Base-by-base conservation (phyloP, 2,329 filamentous ascomycete species). In the Sarocladium oryzae region DNA sequence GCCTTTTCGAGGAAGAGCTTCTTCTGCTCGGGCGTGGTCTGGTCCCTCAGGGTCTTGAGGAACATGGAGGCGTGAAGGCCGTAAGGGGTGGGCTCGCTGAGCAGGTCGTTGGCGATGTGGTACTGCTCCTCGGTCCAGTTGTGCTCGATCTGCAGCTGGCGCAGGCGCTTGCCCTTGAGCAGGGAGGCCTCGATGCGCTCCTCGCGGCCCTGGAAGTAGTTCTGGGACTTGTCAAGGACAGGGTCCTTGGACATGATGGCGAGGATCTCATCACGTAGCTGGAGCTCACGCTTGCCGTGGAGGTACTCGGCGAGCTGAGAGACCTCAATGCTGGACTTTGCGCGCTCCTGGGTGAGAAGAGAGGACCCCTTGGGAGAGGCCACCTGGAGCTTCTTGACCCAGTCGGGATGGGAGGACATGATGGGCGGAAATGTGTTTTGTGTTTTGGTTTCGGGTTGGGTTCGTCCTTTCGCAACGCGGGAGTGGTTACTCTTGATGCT, bases 211-310 rank as follows among this genome's bases (percentile, higher is more conserved):
- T 81, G 76, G 64, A 87, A 88, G 69, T 89, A 88, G 63, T 89
- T 89, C 56, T 86, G 82, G 2, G 82, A 82, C 70, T 90, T 91
- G 68, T 90, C 84, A 58, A 91, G 90, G 52, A 89, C 76, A 50
- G 80, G 78, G 53, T 91, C 85, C 0, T 74, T 65, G 58, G 83
- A 71, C 4, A 91, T 75, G n/a, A 88, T 75, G 45, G 77, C 69
- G 5, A 89, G 69, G 24, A 91, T 75, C 21, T 70, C 71, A 2
- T 77, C 68, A 59, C 84, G 82, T 38, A 78, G 74, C 52, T 83
- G 74, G 10, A 89, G 72, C 4, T 74, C 74, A 53, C 84, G 76
- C 59, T 81, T 80, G 20, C 84, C 86, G 66, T 87, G 86, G 43
- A 91, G 73, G 60, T 88, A 83, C 49, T 80, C 74, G 43, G 84